Conservation (phyloP, 345 rosid species). For the Lepidium aucheri region DNA sequence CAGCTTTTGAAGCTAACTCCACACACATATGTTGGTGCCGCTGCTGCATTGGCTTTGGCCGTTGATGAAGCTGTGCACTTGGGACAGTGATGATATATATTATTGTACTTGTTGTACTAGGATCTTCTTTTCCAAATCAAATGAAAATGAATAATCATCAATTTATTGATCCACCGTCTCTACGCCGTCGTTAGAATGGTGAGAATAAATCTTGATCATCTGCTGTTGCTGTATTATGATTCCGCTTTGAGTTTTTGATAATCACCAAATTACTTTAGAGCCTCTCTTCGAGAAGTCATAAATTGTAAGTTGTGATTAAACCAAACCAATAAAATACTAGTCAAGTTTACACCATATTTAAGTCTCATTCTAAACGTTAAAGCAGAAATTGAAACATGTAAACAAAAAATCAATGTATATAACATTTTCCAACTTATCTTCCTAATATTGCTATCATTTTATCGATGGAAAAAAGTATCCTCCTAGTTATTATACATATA, state of each 20-base stretch:
- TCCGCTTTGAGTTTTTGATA: neutral
- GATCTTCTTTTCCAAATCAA: neutral
- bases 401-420: too few species aligned
- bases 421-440: too few species aligned
- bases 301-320: neutral
- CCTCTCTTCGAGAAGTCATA: neutral
- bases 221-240: neutral
- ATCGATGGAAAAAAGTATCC: too few species aligned
- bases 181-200: neutral
- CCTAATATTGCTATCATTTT: too few species aligned
- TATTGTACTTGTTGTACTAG: neutral
- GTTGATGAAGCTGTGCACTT: conserved; percentile 33
- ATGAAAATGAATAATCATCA: neutral
- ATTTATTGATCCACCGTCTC: neutral
- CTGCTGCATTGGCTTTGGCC: conserved; percentile 51
- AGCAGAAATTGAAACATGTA: too few species aligned
- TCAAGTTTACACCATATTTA: neutral
- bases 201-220: neutral
- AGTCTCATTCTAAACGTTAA: too few species aligned
- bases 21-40: conserved; percentile 72
- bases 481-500: too few species aligned
- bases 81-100: neutral
- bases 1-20: conserved; percentile 64
- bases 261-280: neutral
- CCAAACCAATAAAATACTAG: neutral